Percentiles rank a stretch among this genome's conserved stretches.
These are phyloP conservation scores for Yamadazyma membranifaciens DNA, from an alignment of 1,139 yeast species.

Conservation along the genomic window DNA sequence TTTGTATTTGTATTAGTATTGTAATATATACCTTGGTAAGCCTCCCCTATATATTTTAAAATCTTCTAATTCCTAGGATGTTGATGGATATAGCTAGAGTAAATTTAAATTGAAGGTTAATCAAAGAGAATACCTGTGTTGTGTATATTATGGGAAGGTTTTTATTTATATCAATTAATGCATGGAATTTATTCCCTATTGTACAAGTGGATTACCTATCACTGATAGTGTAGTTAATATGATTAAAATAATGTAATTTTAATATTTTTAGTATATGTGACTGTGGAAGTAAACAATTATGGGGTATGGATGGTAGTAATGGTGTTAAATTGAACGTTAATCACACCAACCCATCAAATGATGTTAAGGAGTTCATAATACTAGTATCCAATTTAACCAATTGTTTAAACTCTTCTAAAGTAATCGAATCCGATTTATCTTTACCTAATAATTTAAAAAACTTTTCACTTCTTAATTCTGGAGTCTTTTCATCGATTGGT, in stretches of 20 bases:
- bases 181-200: no score
- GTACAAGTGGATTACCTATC: no score
- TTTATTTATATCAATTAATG: no score
- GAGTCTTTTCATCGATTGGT: constrained; percentile 91
- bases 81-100: no score
- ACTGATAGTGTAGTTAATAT: no score
- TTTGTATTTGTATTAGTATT: background rate
- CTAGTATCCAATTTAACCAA: constrained; percentile 81
- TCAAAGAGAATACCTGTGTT: no score
- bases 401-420: constrained; percentile 77
- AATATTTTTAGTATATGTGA: no score
- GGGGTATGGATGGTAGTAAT: background rate
- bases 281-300: background rate
- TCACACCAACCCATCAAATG: constrained; percentile 75
- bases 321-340: background rate
- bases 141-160: no score
- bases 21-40: background rate
- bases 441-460: constrained; percentile 74
- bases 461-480: constrained; percentile 82
- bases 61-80: no score
- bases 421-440: constrained; percentile 62
- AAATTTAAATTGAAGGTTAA: no score
- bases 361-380: constrained; percentile 73
- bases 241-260: no score
- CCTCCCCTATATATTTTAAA: no score